Evolutionary conservation across 768 basidiomycete genomes (phyloP), one percentile per base, ranked within the genome.

Genomic region (Inosperma sp.): DNA sequence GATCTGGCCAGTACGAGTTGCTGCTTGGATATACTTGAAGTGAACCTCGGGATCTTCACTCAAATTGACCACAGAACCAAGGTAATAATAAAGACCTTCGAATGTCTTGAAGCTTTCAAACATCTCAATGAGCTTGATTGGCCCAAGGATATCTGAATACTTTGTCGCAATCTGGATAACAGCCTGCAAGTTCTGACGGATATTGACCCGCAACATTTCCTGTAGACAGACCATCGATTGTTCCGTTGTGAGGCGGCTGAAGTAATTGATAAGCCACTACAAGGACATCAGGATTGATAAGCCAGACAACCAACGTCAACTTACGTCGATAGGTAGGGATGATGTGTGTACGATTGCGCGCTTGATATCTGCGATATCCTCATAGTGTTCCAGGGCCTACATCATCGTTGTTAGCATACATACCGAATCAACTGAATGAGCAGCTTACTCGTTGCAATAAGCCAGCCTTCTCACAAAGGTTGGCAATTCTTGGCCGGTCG

Each of bases 1-100:
- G 59, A 99, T 93, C 66, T 98, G 96, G 34, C 95, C 94, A 23
- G 96, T 99, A 22, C 95, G 84, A 2, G 93, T 95, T 5, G 96
- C 96, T 22, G 96, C 96, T 64, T 98, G 95, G 63, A 99, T 97
- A 72, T 98, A 98, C 76, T 99, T 98, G 84, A 96, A 99, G 75
- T 97, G 89, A 3, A 99, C 95, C 67, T 99, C 96, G 4, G 90
- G 80, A 68, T 99, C 96, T 65, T 92, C 82, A 66, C 88, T 92
- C 56, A 99, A 79, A 71, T 98, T 99, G 66, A 99, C 96, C 58
- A 99, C 80, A 8, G 95, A 95, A 22, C 96, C 96, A 37, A 99
- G 86, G 67, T 97, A 98, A 71, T 98, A 98, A 75, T 98, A 99
- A 21, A 99, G 82, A 66, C 93, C 96, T 66, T 99, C 96, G 57